phyloP scores from a whole-genome alignment of 169 alveolate genomes.

The Cardiosporidium cionae region DNA sequence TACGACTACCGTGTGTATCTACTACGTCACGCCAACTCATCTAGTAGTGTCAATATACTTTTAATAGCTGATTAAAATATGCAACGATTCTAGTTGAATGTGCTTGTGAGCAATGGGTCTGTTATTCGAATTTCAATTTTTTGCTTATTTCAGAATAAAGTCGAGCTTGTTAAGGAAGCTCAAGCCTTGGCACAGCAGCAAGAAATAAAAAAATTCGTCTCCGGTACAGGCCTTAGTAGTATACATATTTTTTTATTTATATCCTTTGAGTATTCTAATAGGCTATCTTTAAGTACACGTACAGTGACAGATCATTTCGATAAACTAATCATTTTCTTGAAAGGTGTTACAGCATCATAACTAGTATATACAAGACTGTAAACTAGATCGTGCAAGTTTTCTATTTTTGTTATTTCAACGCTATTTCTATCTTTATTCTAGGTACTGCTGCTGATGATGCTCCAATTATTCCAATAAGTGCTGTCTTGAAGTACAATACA shows the following conservation, averaged over 20 bases:
- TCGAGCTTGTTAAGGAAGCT: conserved; percentile 92
- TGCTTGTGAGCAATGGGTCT: background rate
- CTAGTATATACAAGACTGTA: background rate
- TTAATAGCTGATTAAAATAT: too few species aligned
- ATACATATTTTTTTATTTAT: conserved; percentile 92
- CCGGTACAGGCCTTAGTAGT: conserved; percentile 88
- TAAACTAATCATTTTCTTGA: background rate
- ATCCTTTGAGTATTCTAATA: background rate
- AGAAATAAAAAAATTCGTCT: conserved; percentile 80
- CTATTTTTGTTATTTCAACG: background rate
- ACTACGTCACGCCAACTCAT: too few species aligned
- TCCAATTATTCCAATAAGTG: conserved; percentile 92
- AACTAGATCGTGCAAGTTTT: background rate
- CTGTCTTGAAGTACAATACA: conserved; percentile 87
- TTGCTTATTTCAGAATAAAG: conserved; percentile 79
- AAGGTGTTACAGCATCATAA: background rate
- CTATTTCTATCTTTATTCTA: conserved; percentile 52
- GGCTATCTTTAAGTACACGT: background rate
- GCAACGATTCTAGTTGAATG: background rate
- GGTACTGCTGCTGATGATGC: conserved; percentile 96
- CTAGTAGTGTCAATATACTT: too few species aligned
- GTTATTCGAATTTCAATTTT: background rate
- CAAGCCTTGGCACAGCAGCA: conserved; percentile 89
- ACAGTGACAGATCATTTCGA: too few species aligned
- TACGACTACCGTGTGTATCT: too few species aligned